These are phyloP conservation scores for Spinacia oleracea DNA, from an alignment of 179 eudicot genomes.

Conservation along the genomic window DNA sequence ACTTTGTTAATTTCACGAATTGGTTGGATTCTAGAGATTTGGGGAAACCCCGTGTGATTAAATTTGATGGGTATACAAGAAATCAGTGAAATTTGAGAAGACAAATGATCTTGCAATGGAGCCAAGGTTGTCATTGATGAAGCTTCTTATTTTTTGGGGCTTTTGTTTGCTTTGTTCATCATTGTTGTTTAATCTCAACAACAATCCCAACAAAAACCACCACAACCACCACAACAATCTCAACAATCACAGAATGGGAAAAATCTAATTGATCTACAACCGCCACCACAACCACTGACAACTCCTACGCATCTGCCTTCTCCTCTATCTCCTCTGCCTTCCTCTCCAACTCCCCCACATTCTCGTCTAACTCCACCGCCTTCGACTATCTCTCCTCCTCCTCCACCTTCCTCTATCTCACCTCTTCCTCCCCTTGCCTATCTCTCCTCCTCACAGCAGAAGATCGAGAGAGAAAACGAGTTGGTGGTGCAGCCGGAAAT, in stretches of 20 bases:
- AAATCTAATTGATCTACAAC: neutral
- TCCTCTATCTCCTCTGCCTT: neutral
- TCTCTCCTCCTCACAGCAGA: conserved; percentile 18
- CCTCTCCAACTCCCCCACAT: conserved; percentile 4
- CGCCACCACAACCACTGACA: conserved; percentile 16
- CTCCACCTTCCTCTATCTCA: neutral
- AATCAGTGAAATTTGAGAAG: conserved; percentile 17
- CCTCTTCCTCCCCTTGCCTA: conserved; percentile 16
- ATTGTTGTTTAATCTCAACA: conserved; percentile 22
- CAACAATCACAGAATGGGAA: conserved; percentile 2
- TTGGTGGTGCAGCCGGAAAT: too few relatives aligned
- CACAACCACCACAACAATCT: neutral
- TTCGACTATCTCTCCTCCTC: conserved; percentile 11
- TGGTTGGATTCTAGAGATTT: neutral
- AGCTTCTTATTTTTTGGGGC: conserved; percentile 30
- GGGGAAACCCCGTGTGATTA: neutral
- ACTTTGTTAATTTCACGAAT: neutral
- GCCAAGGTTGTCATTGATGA: conserved; percentile 36
- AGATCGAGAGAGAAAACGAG: too few relatives aligned
- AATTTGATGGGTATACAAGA: conserved; percentile 19
- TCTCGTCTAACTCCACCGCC: conserved; percentile 13
- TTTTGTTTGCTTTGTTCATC: conserved; percentile 32
- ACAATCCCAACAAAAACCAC: neutral
- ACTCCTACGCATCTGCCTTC: conserved; percentile 1
- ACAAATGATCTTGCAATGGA: conserved; percentile 28